These are phyloP conservation scores for Mortierella sp. DNA, from an alignment of 371 early-diverging fungal species.

Conservation along the genomic window DNA sequence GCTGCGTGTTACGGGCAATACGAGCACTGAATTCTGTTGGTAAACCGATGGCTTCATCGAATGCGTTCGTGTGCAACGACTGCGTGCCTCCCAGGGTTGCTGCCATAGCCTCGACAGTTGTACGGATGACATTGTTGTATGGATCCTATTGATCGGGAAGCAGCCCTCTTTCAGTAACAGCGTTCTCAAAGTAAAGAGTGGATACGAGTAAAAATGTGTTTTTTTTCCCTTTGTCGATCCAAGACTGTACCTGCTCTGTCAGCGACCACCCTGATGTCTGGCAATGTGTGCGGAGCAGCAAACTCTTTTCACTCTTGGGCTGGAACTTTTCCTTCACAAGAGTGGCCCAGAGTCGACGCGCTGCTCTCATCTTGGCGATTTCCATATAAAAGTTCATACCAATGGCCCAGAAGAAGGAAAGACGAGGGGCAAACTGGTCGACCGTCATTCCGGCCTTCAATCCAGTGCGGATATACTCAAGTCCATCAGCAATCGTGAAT, in stretches of 20 bases:
- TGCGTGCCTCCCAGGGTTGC: slow-evolving; percentile 90
- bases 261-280: slow-evolving; percentile 92
- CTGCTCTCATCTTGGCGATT: slow-evolving; percentile 90
- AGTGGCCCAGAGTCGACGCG: slow-evolving; percentile 84
- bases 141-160: slow-evolving; percentile 64
- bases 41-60: slow-evolving; percentile 89
- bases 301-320: slow-evolving; percentile 76
- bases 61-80: slow-evolving; percentile 86
- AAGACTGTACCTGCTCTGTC: slow-evolving; percentile 73
- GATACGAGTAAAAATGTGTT: background rate
- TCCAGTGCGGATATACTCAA: slow-evolving; percentile 82
- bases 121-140: slow-evolving; percentile 88
- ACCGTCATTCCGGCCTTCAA: slow-evolving; percentile 85
- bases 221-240: background rate
- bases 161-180: too few relatives aligned
- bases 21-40: slow-evolving; percentile 86
- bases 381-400: slow-evolving; percentile 96
- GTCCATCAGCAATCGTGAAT: slow-evolving; percentile 88
- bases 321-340: slow-evolving; percentile 81
- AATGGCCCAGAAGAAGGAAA: slow-evolving; percentile 91
- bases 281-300: slow-evolving; percentile 86
- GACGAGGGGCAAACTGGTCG: slow-evolving; percentile 86
- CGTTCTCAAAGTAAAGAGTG: background rate
- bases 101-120: slow-evolving; percentile 91
- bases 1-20: slow-evolving; percentile 89